Percentiles rank a stretch among this genome's conserved stretches.
Conservation (phyloP, 495 filamentous ascomycete genomes). For the Annulohypoxylon stygium region DNA sequence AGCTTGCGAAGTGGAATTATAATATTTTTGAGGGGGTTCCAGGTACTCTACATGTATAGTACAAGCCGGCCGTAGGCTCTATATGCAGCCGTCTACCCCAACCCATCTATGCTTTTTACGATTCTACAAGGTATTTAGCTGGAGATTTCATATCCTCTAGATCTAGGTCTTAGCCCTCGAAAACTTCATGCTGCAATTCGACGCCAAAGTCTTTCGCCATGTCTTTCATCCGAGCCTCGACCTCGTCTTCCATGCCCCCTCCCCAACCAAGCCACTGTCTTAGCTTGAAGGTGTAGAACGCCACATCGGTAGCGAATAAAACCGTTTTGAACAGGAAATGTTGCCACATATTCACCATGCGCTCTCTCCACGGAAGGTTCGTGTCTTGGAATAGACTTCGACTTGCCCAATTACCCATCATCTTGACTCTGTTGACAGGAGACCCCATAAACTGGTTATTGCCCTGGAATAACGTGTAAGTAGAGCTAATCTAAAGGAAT, state of each 20-base stretch:
- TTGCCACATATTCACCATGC: constrained; percentile 68
- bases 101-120: constrained; percentile 28
- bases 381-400: constrained; percentile 77
- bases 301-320: constrained; percentile 80
- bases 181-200: constrained; percentile 86
- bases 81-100: constrained; percentile 36
- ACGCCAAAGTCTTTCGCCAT: constrained; percentile 94
- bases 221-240: constrained; percentile 85
- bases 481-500: background rate
- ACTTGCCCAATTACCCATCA: constrained; percentile 91
- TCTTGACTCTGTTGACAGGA: constrained; percentile 94
- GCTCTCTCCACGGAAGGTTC: constrained; percentile 54
- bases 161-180: constrained; percentile 75
- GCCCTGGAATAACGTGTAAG: constrained; percentile 42
- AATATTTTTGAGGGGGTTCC: constrained; percentile 19
- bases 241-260: constrained; percentile 91
- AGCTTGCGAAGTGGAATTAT: constrained; percentile 11
- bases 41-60: constrained; percentile 30
- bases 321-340: constrained; percentile 87
- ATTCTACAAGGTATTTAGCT: constrained; percentile 26
- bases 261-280: constrained; percentile 80
- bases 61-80: constrained; percentile 32
- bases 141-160: constrained; percentile 22
- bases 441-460: constrained; percentile 82
- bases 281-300: constrained; percentile 83